A percentile compares a stretch with the other conserved stretches of the same genome.
Evolutionary conservation across 1,284 basidiomycete genomes (phyloP).

Genomic region (Apiotrichum mycotoxinovorans): DNA sequence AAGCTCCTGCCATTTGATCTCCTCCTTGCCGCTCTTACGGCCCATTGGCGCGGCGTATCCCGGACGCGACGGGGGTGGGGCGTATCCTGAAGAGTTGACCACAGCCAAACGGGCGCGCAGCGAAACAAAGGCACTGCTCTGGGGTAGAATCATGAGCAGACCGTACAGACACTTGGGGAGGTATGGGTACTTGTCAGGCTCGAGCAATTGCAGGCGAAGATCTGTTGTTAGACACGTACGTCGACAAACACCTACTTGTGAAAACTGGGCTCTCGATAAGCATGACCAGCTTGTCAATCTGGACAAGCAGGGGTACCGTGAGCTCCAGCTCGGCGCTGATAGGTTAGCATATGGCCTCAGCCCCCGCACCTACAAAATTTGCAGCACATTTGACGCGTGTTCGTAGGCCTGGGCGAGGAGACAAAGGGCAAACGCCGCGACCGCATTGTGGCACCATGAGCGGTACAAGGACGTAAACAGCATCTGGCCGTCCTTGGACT

Average conservation of each 20-base stretch:
- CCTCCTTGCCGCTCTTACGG: conserved; percentile 72
- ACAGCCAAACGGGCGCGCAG: conserved; percentile 89
- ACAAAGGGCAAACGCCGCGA: conserved; percentile 93
- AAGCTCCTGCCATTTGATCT: conserved; percentile 92
- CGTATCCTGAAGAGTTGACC: conserved; percentile 89
- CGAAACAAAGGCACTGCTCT: conserved; percentile 94
- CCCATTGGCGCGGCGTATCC: conserved; percentile 34
- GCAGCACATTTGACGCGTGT: conserved; percentile 93
- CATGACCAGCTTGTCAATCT: conserved; percentile 97
- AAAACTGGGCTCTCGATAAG: conserved; percentile 98
- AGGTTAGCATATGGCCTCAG: neutral
- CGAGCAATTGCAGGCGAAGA: conserved; percentile 91
- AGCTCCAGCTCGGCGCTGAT: conserved; percentile 89
- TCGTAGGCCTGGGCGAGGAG: conserved; percentile 97
- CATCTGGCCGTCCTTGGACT: conserved; percentile 88
- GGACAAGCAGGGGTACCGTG: conserved; percentile 88
- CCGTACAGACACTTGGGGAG: conserved; percentile 98
- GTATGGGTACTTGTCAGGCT: conserved; percentile 93
- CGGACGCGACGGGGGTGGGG: conserved; percentile 54
- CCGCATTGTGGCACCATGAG: conserved; percentile 98
- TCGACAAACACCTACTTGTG: conserved; percentile 63
- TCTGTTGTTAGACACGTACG: conserved; percentile 54
- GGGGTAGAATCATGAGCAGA: conserved; percentile 92
- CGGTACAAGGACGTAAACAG: conserved; percentile 89
- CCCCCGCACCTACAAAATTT: conserved; percentile 74